Percentiles rank a stretch among this genome's conserved stretches.
Evolutionary conservation across 495 filamentous ascomycete genomes (phyloP).

Genomic region (Aspergillus homomorphus): DNA sequence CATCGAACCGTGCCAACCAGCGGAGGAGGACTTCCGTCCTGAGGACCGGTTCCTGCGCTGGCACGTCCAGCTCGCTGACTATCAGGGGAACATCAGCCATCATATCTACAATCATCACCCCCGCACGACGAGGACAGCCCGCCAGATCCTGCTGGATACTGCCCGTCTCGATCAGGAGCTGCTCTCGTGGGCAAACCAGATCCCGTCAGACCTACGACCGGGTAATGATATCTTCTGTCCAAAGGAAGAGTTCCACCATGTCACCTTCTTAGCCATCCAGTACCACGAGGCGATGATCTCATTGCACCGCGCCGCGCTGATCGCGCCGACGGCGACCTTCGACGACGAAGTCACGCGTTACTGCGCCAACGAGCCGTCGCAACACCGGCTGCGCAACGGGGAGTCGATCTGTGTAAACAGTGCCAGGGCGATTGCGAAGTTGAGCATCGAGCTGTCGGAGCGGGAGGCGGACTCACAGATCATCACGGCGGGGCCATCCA

Average conservation of each 20-base stretch:
- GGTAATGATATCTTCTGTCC: slow-evolving; percentile 13
- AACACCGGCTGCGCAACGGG: slow-evolving; percentile 8
- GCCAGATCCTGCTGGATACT: slow-evolving; percentile 15
- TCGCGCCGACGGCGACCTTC: slow-evolving; percentile 13
- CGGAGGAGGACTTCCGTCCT: background rate
- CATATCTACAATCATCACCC: slow-evolving; percentile 14
- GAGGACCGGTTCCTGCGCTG: slow-evolving; percentile 9
- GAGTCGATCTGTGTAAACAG: slow-evolving; percentile 17
- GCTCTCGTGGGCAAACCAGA: slow-evolving; percentile 10
- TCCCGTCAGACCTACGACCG: slow-evolving; percentile 11
- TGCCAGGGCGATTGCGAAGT: slow-evolving; percentile 15
- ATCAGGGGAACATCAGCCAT: slow-evolving; percentile 16
- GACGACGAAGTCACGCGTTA: slow-evolving; percentile 5
- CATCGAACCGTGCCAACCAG: background rate
- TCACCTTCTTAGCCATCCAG: slow-evolving; percentile 13
- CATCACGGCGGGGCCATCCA: slow-evolving; percentile 3
- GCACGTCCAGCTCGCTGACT: slow-evolving; percentile 13
- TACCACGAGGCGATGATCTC: slow-evolving; percentile 15
- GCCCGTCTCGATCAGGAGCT: slow-evolving; percentile 9
- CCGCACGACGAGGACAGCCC: slow-evolving; percentile 1
- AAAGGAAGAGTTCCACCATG: slow-evolving; percentile 7
- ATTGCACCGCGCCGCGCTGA: slow-evolving; percentile 16
- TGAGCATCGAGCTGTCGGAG: slow-evolving; percentile 16
- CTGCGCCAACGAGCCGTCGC: slow-evolving; percentile 10
- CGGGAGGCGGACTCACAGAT: background rate